Base-by-base conservation (phyloP, 345 rosid genomes). In the Noccaea caerulescens region DNA sequence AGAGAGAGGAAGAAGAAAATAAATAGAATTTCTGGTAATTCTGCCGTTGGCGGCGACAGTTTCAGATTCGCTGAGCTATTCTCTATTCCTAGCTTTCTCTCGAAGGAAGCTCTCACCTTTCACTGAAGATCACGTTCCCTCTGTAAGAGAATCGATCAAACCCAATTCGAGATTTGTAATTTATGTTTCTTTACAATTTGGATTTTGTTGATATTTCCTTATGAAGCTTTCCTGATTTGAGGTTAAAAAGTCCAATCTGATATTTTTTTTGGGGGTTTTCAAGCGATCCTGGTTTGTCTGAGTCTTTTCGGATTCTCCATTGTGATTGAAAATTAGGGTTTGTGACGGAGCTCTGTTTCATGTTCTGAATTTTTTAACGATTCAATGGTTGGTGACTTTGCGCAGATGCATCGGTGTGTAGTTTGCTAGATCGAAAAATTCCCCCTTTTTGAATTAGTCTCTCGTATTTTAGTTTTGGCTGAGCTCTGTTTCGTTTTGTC, bases 81-180 rank as follows among this genome's bases (percentile, higher is more conserved):
- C 27, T 27, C 30, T 27, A 27, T 27, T 70, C 76, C 0, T 70
- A 51, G 36, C 76, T 76, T 76, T 70, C 72, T 64, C 76, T 20
- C 67, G 68, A 64, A 70, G 80, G 76, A 70, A 70, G 27, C 71
- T 63, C 62, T 57, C 62, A 16, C 42, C 53, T 68, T 53, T 58
- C 58, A 64, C 60, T 76, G 20, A 0, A 20, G 66, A 70, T 50
- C 68, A 57, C 71, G 66, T 63, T 41, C 60, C 66, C 64, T 53
- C 64, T 60, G 79, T 76, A 63, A 76, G 76, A 58, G 75, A 70
- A 76, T 64, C 76, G 39, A 63, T 50, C 80, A 64, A 70, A 76
- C 68, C 80, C 76, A 39, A 8, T 30, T 42, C 18, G 4, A 23
- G 46, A 41, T 52, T 68, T 62, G 20, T 52, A 9, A 9, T 62